Percentiles rank a stretch among this genome's conserved stretches.
These are phyloP conservation scores for Climacium dendroides DNA, from an alignment of 225 moss, liverwort and hornwort genomes.

Conservation along the genomic window DNA sequence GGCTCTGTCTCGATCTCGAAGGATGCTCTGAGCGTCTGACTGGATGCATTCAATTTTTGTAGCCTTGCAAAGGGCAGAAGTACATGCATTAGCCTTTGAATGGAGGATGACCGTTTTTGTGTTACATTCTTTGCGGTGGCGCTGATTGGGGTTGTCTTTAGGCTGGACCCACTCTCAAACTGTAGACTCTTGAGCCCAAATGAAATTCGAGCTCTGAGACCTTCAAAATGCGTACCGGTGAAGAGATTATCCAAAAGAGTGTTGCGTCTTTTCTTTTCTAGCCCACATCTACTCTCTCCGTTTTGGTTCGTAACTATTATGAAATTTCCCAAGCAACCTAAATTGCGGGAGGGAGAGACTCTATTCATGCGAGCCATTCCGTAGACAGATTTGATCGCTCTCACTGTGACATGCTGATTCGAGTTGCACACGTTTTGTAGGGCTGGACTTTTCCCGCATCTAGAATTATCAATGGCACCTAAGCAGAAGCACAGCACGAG, in stretches of 20 bases:
- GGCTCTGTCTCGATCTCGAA: neutral
- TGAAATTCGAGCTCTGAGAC: neutral
- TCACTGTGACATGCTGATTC: neutral
- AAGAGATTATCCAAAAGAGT: neutral
- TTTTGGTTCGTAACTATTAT: neutral
- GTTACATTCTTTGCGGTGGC: neutral
- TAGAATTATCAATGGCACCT: neutral
- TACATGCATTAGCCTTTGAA: neutral
- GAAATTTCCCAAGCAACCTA: neutral
- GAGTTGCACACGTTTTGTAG: neutral
- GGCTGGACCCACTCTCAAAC: neutral
- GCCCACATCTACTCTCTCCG: neutral
- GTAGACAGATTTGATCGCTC: neutral
- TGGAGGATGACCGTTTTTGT: neutral
- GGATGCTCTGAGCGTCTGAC: neutral
- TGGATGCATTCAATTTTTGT: neutral
- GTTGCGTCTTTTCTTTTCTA: neutral
- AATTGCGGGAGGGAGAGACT: neutral
- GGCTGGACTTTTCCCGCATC: neutral
- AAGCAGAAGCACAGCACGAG: neutral
- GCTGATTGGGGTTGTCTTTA: neutral
- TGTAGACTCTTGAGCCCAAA: neutral
- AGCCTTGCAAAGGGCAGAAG: neutral
- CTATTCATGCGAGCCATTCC: neutral
- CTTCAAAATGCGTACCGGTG: neutral